Conservation (phyloP, 2,329 filamentous ascomycete genomes). For the Cladosporium sp. region DNA sequence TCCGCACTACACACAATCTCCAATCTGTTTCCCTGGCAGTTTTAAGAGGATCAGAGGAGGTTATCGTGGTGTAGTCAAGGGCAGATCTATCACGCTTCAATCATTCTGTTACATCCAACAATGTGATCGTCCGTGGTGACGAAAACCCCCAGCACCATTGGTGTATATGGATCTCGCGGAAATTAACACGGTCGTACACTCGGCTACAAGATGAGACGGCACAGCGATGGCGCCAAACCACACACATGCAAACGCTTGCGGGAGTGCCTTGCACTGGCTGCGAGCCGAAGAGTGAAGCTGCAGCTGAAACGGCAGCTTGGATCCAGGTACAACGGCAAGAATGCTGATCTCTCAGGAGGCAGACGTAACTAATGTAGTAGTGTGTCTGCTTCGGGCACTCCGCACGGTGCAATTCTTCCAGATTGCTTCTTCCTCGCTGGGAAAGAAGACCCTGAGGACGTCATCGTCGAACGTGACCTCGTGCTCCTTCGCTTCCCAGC, state of each 20-base stretch:
- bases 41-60: neutral
- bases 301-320: neutral
- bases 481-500: neutral
- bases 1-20: neutral
- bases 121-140: neutral
- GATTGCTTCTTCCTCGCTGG: neutral
- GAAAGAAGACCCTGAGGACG: neutral
- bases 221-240: neutral
- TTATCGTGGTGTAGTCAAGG: neutral
- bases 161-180: neutral
- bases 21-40: neutral
- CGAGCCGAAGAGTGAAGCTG: neutral
- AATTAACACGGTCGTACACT: neutral
- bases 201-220: neutral
- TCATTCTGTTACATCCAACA: neutral
- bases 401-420: neutral
- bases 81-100: neutral
- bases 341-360: constrained; percentile 5
- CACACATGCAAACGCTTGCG: neutral
- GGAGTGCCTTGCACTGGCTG: neutral
- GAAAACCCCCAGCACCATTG: neutral
- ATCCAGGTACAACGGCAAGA: neutral
- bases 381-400: neutral
- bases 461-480: neutral
- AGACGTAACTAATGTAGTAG: neutral